Evolutionary conservation across 495 filamentous ascomycete genomes (phyloP).

Genomic region (Aspergillus haitiensis): DNA sequence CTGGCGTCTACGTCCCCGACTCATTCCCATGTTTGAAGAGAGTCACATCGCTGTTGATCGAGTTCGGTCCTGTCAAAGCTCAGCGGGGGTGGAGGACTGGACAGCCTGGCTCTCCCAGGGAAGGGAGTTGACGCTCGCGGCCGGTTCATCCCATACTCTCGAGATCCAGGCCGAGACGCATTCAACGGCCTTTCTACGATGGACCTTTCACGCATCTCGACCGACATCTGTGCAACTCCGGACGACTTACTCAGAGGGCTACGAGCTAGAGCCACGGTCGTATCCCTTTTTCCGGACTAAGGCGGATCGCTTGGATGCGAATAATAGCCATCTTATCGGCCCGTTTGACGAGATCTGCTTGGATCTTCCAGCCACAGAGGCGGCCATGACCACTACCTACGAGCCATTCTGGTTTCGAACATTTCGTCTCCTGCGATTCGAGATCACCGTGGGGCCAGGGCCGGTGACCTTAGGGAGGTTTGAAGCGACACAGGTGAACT

Average conservation of each 20-base stretch:
- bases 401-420: conserved; percentile 47
- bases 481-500: conserved; percentile 33
- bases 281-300: conserved; percentile 44
- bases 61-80: conserved; percentile 29
- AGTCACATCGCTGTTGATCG: conserved; percentile 21
- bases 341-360: conserved; percentile 35
- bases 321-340: conserved; percentile 33
- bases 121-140: conserved; percentile 22
- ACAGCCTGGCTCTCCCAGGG: conserved; percentile 15
- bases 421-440: conserved; percentile 34
- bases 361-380: conserved; percentile 13
- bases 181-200: conserved; percentile 40
- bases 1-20: conserved; percentile 35
- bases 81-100: conserved; percentile 22
- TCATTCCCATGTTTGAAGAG: conserved; percentile 37
- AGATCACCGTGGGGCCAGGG: conserved; percentile 22
- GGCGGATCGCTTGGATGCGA: conserved; percentile 34
- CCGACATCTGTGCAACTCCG: conserved; percentile 29
- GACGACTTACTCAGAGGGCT: conserved; percentile 43
- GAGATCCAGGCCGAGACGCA: conserved; percentile 39
- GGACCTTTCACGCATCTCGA: conserved; percentile 27
- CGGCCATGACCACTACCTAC: conserved; percentile 16
- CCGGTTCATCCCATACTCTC: conserved; percentile 28
- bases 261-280: conserved; percentile 39
- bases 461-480: background rate